Base-by-base conservation (phyloP, 495 filamentous ascomycete species). In the Aspergillus nanangensis region DNA sequence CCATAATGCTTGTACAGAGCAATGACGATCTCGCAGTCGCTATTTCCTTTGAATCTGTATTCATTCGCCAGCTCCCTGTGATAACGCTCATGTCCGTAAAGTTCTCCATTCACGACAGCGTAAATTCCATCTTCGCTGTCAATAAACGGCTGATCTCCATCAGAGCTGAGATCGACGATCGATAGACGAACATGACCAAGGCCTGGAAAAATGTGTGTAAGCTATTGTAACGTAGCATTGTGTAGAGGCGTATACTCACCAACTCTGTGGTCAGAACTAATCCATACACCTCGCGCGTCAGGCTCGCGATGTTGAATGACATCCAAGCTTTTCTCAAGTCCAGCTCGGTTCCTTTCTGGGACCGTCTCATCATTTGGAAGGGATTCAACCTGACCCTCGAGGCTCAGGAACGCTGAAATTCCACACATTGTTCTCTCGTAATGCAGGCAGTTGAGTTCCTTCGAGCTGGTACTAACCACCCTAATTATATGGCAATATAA, bases 41-140 rank as follows among this genome's bases (percentile, higher is more conserved):
- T 62, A 19, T 52, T 47, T 4, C 69, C 56, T 19, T 59, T 50
- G 52, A 78, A 79, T 0, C 50, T n/a, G 53, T 72, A 76, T 17
- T 63, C 47, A 7, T 48, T 15, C 21, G 51, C 50, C 20, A 74
- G 55, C 13, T 65, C 41, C 1, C 36, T 43, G 3, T 69, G 68
- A n/a, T 75, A 56, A 9, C 52, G 41, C 14, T 76, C 67, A 39
- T 72, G 48, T 50, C 74, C 71, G 53, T 79, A 81, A 29, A 81
- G 58, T 52, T 79, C 77, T 44, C 77, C 77, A 44, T 79, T 79
- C 43, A 79, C 69, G 32, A 80, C 68, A 3, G 72, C 76, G 56
- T 78, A 71, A 21, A 79, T 61, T 0, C 34, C 51, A 25, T 53
- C 46, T 33, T 63, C 57, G n/a, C 15, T 31, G 52, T 61, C 57